Percentiles rank a stretch among this genome's conserved stretches.
Conservation (phyloP, 192 early-diverging fungal species). For the Mycoemilia scoparia region DNA sequence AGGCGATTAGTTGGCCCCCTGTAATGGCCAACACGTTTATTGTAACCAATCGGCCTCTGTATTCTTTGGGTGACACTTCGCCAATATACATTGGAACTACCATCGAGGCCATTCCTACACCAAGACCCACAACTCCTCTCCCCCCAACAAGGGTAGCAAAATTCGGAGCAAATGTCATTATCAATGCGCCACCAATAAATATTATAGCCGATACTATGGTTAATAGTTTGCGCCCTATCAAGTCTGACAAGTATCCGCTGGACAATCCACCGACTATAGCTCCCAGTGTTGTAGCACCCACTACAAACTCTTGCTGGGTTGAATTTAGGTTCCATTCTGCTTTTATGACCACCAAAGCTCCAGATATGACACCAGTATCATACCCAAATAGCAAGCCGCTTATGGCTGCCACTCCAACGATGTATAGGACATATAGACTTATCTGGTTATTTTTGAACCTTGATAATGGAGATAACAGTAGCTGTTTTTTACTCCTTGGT, state of each 20-base stretch:
- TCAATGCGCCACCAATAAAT: constrained; percentile 33
- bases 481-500: no score
- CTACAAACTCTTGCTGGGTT: constrained; percentile 30
- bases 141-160: constrained; percentile 30
- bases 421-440: no score
- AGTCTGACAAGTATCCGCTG: constrained; percentile 51
- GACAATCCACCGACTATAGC: constrained; percentile 48
- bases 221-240: constrained; percentile 27
- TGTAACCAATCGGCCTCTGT: constrained; percentile 36
- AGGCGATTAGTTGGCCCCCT: constrained; percentile 39
- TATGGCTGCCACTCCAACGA: no score
- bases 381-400: constrained; percentile 36
- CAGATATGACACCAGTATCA: constrained; percentile 31
- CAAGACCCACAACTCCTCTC: constrained; percentile 32
- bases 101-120: constrained; percentile 32
- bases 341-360: constrained; percentile 26
- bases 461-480: no score
- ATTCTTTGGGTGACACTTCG: constrained; percentile 36
- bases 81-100: constrained; percentile 33
- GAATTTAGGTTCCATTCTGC: constrained; percentile 21
- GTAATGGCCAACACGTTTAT: constrained; percentile 39
- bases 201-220: constrained; percentile 30
- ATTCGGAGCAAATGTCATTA: constrained; percentile 29
- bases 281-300: constrained; percentile 24
- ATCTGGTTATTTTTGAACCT: no score